Conservation (phyloP, 2,329 filamentous ascomycete genomes). For the Neonectria hederae region DNA sequence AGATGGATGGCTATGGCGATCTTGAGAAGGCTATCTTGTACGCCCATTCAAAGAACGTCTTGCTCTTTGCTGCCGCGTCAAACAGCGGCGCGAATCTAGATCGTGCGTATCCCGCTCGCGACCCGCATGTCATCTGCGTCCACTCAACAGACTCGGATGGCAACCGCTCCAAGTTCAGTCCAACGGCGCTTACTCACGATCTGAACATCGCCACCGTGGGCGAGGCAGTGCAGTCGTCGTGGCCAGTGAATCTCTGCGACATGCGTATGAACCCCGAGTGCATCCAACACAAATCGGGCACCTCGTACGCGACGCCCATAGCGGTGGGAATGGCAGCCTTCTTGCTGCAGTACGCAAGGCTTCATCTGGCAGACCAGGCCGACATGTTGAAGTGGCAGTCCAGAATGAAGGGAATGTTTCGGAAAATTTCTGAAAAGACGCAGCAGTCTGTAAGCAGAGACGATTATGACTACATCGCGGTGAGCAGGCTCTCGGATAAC, state of each 20-base stretch:
- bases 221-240: slow-evolving; percentile 18
- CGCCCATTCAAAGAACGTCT: neutral
- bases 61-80: slow-evolving; percentile 25
- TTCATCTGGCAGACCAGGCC: slow-evolving; percentile 1
- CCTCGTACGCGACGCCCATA: slow-evolving; percentile 23
- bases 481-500: slow-evolving; percentile 19
- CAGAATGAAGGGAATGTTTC: slow-evolving; percentile 16
- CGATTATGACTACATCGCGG: slow-evolving; percentile 10
- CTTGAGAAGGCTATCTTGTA: slow-evolving; percentile 2
- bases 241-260: slow-evolving; percentile 15
- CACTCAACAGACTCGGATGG: slow-evolving; percentile 24
- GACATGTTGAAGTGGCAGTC: slow-evolving; percentile 6
- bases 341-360: slow-evolving; percentile 6
- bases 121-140: slow-evolving; percentile 21
- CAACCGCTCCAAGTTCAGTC: slow-evolving; percentile 14
- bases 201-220: slow-evolving; percentile 21
- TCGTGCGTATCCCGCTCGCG: slow-evolving; percentile 22
- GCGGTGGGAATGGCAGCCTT: slow-evolving; percentile 10
- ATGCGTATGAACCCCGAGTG: neutral
- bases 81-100: slow-evolving; percentile 14
- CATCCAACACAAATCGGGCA: slow-evolving; percentile 3
- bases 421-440: slow-evolving; percentile 2
- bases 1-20: neutral
- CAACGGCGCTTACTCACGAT: slow-evolving; percentile 3
- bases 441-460: slow-evolving; percentile 8